phyloP scores from a whole-genome alignment of 2,329 filamentous ascomycete genomes.

The Chaetomium olivaceum region DNA sequence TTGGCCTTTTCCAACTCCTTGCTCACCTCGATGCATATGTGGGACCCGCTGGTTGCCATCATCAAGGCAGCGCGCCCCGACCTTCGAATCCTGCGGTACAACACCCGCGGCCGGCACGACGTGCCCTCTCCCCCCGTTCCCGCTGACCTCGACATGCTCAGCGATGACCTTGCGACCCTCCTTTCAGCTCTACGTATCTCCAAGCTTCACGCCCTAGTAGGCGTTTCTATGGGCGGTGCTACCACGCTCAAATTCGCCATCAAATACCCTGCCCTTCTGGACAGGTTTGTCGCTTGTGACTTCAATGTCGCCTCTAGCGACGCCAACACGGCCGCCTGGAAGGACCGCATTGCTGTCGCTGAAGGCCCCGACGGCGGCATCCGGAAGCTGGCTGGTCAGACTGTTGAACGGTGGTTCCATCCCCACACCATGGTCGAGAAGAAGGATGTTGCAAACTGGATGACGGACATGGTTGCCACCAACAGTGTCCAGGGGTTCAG shows the following conservation, averaged over 20 bases:
- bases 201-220: constrained; percentile 66
- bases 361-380: constrained; percentile 62
- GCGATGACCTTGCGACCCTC: constrained; percentile 65
- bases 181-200: constrained; percentile 69
- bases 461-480: constrained; percentile 66
- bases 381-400: constrained; percentile 65
- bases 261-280: constrained; percentile 59
- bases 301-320: constrained; percentile 73
- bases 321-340: constrained; percentile 77
- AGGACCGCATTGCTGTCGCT: constrained; percentile 69
- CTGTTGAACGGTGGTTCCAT: constrained; percentile 79
- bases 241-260: constrained; percentile 74
- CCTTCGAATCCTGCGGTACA: constrained; percentile 75
- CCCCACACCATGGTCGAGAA: constrained; percentile 49
- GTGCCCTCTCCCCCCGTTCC: constrained; percentile 50
- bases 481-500: constrained; percentile 72
- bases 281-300: constrained; percentile 70
- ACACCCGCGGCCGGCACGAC: constrained; percentile 67
- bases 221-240: constrained; percentile 79
- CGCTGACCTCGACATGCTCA: constrained; percentile 64
- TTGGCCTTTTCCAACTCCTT: constrained; percentile 80
- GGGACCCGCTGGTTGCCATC: constrained; percentile 70
- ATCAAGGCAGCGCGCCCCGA: constrained; percentile 61
- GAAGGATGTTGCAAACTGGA: constrained; percentile 51
- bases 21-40: constrained; percentile 75